Evolutionary conservation across 75 land plant genomes (phyloP), one percentile per base, ranked within the genome.

Genomic region (Ceratopteris richardii): DNA sequence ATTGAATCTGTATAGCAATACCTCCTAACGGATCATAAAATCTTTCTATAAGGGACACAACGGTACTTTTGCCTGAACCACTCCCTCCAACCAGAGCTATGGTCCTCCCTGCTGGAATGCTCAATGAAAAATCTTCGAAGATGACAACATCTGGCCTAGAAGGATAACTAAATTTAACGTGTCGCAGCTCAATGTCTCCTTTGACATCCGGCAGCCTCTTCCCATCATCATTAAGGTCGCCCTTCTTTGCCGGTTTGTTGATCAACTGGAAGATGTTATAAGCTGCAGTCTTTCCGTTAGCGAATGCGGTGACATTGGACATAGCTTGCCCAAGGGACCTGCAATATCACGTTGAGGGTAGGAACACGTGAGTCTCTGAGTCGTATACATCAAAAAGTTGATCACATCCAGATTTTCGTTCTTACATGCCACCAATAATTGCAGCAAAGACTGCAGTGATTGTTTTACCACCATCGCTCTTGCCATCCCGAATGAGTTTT

Each of bases 51-150:
- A 89, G 86, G 19, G 95, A 74, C 0, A 89, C 88, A 19, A 89
- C 91, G 0, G 95, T 89, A 75, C 95, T 89, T 54, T 89, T 89
- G 22, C 95, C 95, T 1, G 95, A 89, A 61, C 95, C 95, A 53
- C 95, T 90, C 68, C 83, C 75, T 33, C 96, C 96, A 39, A 90
- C 96, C 37, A 90, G 54, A 17, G 96, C 96, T 7, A 90, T 71
- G 22, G 96, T 87, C 69, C 80, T 87, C 23, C 93, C 96, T 13
- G 91, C 67, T 0, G 93, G 78, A 1, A 90, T 86, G 28, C 23
- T 68, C 16, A 90, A 70, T 0, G 80, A 81, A 57, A 90, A 76
- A 10, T 77, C 58, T 54, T 57, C 31, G 53, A 90, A 77, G 37
- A 90, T 75, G 19, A 41, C 42, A 19, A 79, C 76, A 10, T 90